Conservation (phyloP, 352 stramenopile species). For the Plasmopara halstedii region DNA sequence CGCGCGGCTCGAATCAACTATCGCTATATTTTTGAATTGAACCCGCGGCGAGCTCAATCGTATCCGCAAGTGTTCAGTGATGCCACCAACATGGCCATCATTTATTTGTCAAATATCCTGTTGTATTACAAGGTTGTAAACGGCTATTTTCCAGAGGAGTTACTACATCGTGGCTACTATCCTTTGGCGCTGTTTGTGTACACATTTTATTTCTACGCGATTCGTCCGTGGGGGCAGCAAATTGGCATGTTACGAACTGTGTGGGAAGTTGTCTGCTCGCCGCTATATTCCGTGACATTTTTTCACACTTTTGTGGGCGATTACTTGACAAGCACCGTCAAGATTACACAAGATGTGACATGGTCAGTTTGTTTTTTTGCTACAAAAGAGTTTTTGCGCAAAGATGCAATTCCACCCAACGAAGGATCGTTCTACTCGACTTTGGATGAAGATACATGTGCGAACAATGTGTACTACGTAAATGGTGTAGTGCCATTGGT, state of each 20-base stretch:
- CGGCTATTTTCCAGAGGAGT: slow-evolving; percentile 71
- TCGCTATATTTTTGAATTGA: slow-evolving; percentile 94
- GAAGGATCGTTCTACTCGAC: slow-evolving; percentile 6
- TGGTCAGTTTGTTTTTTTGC: slow-evolving; percentile 96
- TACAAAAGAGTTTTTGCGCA: slow-evolving; percentile 89
- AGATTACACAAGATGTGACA: slow-evolving; percentile 78
- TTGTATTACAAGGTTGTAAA: slow-evolving; percentile 97
- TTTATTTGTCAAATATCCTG: slow-evolving; percentile 92
- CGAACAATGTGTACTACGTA: slow-evolving; percentile 88
- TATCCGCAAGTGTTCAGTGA: slow-evolving; percentile 92
- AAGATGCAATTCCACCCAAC: slow-evolving; percentile 32
- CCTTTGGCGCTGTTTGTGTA: slow-evolving; percentile 90
- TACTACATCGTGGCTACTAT: slow-evolving; percentile 86
- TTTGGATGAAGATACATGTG: slow-evolving; percentile 18
- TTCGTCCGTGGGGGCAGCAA: slow-evolving; percentile 81
- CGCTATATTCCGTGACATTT: slow-evolving; percentile 90
- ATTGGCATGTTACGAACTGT: slow-evolving; percentile 84
- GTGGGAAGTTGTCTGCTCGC: slow-evolving; percentile 84
- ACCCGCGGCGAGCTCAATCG: slow-evolving; percentile 76
- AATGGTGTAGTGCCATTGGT: slow-evolving; percentile 93
- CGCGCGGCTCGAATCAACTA: slow-evolving; percentile 87
- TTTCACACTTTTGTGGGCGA: slow-evolving; percentile 90
- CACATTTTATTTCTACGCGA: slow-evolving; percentile 89
- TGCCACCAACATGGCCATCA: slow-evolving; percentile 93
- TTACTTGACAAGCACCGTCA: slow-evolving; percentile 81